Evolutionary conservation across 352 stramenopile genomes (phyloP), one percentile per base, ranked within the genome.

Genomic region (Nothophytophthora sp.): DNA sequence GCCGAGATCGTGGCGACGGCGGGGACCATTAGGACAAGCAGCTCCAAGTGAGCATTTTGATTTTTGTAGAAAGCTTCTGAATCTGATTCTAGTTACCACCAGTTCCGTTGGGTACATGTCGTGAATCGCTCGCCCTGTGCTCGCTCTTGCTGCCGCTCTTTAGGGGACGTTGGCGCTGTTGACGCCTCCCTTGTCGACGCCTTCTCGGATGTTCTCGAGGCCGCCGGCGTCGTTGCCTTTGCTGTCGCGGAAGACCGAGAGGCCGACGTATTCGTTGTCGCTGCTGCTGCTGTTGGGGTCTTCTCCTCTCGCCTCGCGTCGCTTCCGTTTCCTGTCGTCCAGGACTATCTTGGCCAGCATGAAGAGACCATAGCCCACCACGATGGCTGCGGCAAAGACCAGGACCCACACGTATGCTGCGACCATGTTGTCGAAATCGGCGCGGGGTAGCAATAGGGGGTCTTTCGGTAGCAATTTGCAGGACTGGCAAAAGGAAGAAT

Each of bases 211-310:
- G 7, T 33, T 13, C 24, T 65, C 42, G 16, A 60, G 56, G n/a
- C 56, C 50, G 5, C 56, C 56, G 27, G 56, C 56, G 43, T 65
- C 56, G 25, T 65, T 65, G 23, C 50, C 56, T 22, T 55, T 47
- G 43, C 50, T 55, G 32, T 65, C 50, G 20, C 50, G 56, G 20
- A 65, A 65, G 5, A 16, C 43, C 9, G 11, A 41, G n/a, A 65
- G 36, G 1, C 56, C 50, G 20, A 49, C 32, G 18, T 65, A 65
- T 9, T 64, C 55, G 27, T 64, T 64, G 42, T 65, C 50, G 11
- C 56, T 65, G 43, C 50, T 65, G 50, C 56, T 65, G 37, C 56
- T 65, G 36, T 60, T 55, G 29, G 56, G 42, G 3, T 43, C 36
- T 18, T 30, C 32, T 23, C 55, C 55, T 36, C 55, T 42, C 11